Conservation (phyloP, 495 filamentous ascomycete species). For the Hypoxylon rickii region DNA sequence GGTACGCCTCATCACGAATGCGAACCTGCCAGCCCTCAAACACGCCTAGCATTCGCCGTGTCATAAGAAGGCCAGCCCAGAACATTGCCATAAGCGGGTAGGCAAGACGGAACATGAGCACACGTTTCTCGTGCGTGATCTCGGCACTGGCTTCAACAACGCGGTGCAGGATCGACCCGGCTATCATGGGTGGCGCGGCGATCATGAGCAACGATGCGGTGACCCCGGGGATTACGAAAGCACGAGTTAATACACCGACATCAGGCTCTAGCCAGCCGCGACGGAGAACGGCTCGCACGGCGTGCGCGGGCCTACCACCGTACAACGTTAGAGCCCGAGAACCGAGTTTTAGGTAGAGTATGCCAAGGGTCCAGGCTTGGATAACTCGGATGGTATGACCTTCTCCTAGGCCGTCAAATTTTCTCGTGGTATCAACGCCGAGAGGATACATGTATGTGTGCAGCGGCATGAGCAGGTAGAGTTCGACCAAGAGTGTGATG, state of each 20-base stretch:
- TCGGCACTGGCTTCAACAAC: slow-evolving; percentile 38
- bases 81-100: slow-evolving; percentile 65
- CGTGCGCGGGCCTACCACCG: slow-evolving; percentile 70
- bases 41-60: slow-evolving; percentile 60
- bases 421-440: slow-evolving; percentile 42
- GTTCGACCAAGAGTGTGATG: slow-evolving; percentile 80
- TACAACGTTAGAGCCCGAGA: slow-evolving; percentile 67
- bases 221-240: slow-evolving; percentile 74
- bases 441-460: slow-evolving; percentile 74
- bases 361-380: slow-evolving; percentile 91
- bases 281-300: slow-evolving; percentile 74
- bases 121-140: slow-evolving; percentile 48
- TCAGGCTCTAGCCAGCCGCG: slow-evolving; percentile 84
- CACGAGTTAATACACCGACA: slow-evolving; percentile 74
- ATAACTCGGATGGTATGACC: slow-evolving; percentile 82
- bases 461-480: slow-evolving; percentile 86
- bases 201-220: slow-evolving; percentile 64
- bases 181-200: slow-evolving; percentile 53
- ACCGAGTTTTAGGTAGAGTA: slow-evolving; percentile 89
- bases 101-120: slow-evolving; percentile 70
- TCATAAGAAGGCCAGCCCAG: slow-evolving; percentile 39
- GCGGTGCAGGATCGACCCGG: slow-evolving; percentile 38
- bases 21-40: slow-evolving; percentile 78
- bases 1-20: slow-evolving; percentile 92
- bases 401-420: slow-evolving; percentile 24